Base-by-base conservation (phyloP, 768 basidiomycete genomes). In the Tylopilus subfusipes region DNA sequence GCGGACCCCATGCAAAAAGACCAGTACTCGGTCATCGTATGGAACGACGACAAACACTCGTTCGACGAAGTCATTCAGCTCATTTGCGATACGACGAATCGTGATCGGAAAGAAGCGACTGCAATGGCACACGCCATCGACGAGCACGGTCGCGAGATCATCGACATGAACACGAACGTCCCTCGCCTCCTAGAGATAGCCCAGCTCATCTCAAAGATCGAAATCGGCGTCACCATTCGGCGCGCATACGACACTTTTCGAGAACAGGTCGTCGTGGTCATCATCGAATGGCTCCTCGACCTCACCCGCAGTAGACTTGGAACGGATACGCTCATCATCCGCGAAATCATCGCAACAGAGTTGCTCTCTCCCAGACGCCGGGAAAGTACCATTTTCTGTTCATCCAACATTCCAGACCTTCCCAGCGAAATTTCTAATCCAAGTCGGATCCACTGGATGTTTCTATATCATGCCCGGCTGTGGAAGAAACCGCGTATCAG, bases 31-130 rank as follows among this genome's bases (percentile, higher is more conserved):
- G 78, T 98, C 53, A 77, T 96, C 25, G 72, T 98, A 5, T 98
- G 94, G 94, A 94, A 95, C 73, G 95, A 97, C 70, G 97, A 99
- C 70, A 96, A 95, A 62, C 97, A 98, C 70, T 93, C 92, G 0
- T 89, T 87, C 63, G 85, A 88, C 48, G 93, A 98, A 64, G 85
- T 97, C 50, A 86, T 87, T 57, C 80, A 82, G 56, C 79, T 93
- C 39, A 72, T 91, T 7, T 76, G 78, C 53, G 88, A 88, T 42
- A 69, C 72, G 16, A 78, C 76, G 1, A 72, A 68, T 18, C 78
- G 80, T 21, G 71, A 82, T 10, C 70, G 73, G 21, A 82, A 82
- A 36, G 84, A 87, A 27, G 88, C 89, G 0, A 62, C 72, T 0
- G 78, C 74, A 1, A 70, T 84, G 36, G 82, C 81, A 0, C 76